Base-by-base conservation (phyloP, 139 green algal species). In the Coelastrella sp. region DNA sequence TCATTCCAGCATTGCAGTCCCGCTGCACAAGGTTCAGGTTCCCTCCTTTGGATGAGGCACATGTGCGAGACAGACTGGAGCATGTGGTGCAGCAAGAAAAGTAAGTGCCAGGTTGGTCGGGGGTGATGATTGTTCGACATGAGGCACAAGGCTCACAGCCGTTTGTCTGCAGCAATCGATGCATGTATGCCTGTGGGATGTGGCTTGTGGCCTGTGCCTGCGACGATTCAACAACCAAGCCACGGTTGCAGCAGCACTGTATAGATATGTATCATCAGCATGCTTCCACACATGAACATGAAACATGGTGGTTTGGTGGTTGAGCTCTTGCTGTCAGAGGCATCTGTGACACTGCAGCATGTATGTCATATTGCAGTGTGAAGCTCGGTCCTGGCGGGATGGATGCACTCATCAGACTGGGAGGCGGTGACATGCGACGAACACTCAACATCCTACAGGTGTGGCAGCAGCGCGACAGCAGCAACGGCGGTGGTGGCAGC, bases 1-100 rank as follows among this genome's bases (percentile, higher is more conserved):
- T 99, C 90, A 99, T 99, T 90, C 98, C 98, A 22, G 98, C 98
- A 10, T 92, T 99, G 88, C 98, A 99, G 94, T 99, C 96, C 0
- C 94, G 98, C 32, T 99, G 98, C 94, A 99, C 97, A 20, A 92
- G 95, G 79, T 99, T 98, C 94, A 93, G 98, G 73, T 99, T 99
- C 87, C 93, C 96, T 19, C 98, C 98, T 7, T 94, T 99, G 87
- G 89, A 93, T 2, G 82, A 94, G 57, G 20, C 90, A 8, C 94
- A 96, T 86, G 97, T 99, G 54, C 80, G 84, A 47, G 82, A 90
- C 4, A 91, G 98, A 20, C 92, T 99, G 85, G 65, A 96, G 64
- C 88, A 97, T 73, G 95, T 99, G 74, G 92, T 96, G 59, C 73
- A 95, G 0, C 73, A 79, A n/a, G 98, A 99, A 87, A 65, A 89